phyloP scores from a whole-genome alignment of 441 rosid species.

The Macaranga tanarius region DNA sequence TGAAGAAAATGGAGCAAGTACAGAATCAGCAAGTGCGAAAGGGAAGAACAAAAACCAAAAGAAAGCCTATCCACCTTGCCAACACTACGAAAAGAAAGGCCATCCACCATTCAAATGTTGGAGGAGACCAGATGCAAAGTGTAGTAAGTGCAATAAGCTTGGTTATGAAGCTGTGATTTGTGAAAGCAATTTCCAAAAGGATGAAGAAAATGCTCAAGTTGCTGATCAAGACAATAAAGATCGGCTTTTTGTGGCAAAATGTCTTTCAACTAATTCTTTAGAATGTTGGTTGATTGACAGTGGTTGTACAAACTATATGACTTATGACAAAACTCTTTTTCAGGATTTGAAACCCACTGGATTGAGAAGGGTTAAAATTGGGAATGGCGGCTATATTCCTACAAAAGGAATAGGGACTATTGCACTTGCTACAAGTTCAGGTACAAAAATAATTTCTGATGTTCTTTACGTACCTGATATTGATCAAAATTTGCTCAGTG shows the following conservation, averaged over 20 bases:
- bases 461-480: no score
- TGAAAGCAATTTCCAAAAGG: not conserved
- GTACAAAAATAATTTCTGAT: no score
- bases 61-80: not conserved
- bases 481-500: no score
- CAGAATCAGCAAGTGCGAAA: no score
- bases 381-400: not conserved
- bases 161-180: not conserved
- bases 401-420: not conserved
- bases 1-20: no score
- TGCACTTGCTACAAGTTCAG: not conserved
- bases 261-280: no score
- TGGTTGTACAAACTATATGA: not conserved
- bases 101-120: not conserved
- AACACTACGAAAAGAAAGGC: not conserved
- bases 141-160: not conserved
- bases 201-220: no score
- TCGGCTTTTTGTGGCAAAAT: no score
- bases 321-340: not conserved
- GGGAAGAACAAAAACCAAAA: no score
- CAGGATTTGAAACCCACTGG: not conserved
- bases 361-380: not conserved
- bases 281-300: not conserved
- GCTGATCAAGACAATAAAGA: no score
- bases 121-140: slow-evolving; percentile 8